Evolutionary conservation across 768 basidiomycete species (phyloP), one percentile per base, ranked within the genome.

Genomic region (Lyophyllum decastes): DNA sequence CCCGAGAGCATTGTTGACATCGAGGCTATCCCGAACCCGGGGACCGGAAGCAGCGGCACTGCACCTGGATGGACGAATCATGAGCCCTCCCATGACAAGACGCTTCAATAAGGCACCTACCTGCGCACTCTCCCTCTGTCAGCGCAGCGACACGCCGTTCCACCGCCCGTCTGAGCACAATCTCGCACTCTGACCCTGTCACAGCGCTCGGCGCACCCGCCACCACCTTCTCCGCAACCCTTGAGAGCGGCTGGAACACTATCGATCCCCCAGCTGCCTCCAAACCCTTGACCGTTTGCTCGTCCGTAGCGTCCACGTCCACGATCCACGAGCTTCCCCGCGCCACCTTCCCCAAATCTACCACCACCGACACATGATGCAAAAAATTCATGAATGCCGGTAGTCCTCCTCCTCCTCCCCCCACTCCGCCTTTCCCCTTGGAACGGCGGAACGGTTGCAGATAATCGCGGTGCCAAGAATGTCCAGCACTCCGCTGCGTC

Each of bases 341-440:
- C 8, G 5, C 30, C 27, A 54, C 24, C 16, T 46, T 41, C 2
- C n/a, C 43, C 19, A 54, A n/a, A 26, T 54, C 53, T 11, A 54
- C 45, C 6, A 19, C 26, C 3, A 54, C 43, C 21, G 53, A 54
- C 33, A 35, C 34, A 33, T 34, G 43, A 25, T 54, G 53, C 30
- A 54, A 41, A n/a, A 54, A 21, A 17, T 54, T 54, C 17, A 34
- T 1, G 30, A 45, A 54, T 26, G 53, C 43, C 3, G 44, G 53
- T 10, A 41, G n/a, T n/a, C n/a, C n/a, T n/a, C n/a, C n/a, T n/a
- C n/a, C n/a, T n/a, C n/a, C n/a, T 24, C 38, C 10, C 30, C 10
- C 10, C 10, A 14, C 38, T 8, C 41, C n/a, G n/a, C 16, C 24
- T 11, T 41, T 30, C n/a, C n/a, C n/a, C 51, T 26, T 52, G 9